phyloP scores from a whole-genome alignment of 2,329 filamentous ascomycete species.

The Fusarium hostae region DNA sequence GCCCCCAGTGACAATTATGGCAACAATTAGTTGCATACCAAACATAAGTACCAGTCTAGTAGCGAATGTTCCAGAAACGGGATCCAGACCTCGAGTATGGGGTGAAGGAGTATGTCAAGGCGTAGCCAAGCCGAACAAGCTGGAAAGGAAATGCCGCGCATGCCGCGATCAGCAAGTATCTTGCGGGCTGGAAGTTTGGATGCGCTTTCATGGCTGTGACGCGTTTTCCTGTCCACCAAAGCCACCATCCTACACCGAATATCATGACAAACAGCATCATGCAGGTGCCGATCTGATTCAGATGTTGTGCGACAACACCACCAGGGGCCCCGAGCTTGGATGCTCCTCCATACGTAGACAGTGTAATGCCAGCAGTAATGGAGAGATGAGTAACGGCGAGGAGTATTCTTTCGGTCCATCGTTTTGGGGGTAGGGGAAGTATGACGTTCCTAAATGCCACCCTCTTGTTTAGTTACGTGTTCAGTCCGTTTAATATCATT shows the following conservation, averaged over 20 bases:
- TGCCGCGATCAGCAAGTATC: background rate
- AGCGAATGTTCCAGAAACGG: background rate
- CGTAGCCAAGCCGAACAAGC: background rate
- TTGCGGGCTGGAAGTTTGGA: background rate
- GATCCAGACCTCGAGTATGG: background rate
- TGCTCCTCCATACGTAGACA: background rate
- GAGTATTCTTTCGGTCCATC: background rate
- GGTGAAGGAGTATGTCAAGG: background rate
- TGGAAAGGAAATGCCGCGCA: background rate
- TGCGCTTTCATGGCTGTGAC: background rate
- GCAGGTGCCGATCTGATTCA: background rate
- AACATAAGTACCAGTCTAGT: background rate
- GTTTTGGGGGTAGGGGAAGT: background rate
- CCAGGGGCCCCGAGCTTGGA: background rate
- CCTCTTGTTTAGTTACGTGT: background rate
- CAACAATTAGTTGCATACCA: background rate
- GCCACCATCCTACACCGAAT: background rate
- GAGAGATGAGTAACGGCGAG: background rate
- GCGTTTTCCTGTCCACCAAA: background rate
- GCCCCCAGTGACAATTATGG: background rate
- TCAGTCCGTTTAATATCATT: no score
- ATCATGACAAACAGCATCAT: background rate
- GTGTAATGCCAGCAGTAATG: background rate
- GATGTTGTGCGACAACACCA: background rate
- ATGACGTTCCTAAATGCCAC: background rate